These are phyloP conservation scores for Triadica sebifera DNA, from an alignment of 345 rosid species.

Conservation along the genomic window DNA sequence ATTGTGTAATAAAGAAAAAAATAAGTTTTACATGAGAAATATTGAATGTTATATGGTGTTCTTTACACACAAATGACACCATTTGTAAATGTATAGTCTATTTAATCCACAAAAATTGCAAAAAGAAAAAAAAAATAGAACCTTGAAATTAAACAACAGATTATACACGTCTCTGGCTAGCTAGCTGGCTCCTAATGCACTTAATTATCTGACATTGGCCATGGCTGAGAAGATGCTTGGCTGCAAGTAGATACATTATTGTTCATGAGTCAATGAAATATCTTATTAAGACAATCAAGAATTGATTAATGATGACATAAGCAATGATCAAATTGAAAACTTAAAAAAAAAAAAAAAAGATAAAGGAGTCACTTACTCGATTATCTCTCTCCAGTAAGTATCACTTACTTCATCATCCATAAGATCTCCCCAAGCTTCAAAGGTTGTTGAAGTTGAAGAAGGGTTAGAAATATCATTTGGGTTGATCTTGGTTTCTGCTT, in stretches of 20 bases:
- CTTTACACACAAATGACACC: background rate
- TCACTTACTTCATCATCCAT: slow-evolving; percentile 51
- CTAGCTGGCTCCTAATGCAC: background rate
- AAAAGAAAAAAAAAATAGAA: background rate
- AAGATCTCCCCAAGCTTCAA: slow-evolving; percentile 49
- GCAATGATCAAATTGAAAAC: background rate
- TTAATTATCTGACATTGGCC: slow-evolving; percentile 35
- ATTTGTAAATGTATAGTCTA: background rate
- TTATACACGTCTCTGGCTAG: background rate
- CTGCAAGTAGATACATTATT: slow-evolving; percentile 29
- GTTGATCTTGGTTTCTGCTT: slow-evolving; percentile 19
- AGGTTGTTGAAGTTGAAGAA: slow-evolving; percentile 43
- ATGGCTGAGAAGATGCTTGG: slow-evolving; percentile 50
- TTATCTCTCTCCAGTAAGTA: slow-evolving; percentile 54
- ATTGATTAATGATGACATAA: no score
- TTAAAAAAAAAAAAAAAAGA: no score
- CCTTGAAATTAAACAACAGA: background rate
- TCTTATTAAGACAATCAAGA: background rate
- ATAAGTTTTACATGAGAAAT: background rate
- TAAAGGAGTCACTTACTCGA: slow-evolving; percentile 43
- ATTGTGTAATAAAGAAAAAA: background rate
- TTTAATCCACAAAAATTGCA: background rate
- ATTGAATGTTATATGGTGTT: background rate
- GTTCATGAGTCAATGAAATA: background rate
- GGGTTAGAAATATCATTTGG: slow-evolving; percentile 42